Percentiles rank a stretch among this genome's conserved stretches.
phyloP scores from a whole-genome alignment of 1,139 yeast genomes.

The Geotrichum phurueaensis region DNA sequence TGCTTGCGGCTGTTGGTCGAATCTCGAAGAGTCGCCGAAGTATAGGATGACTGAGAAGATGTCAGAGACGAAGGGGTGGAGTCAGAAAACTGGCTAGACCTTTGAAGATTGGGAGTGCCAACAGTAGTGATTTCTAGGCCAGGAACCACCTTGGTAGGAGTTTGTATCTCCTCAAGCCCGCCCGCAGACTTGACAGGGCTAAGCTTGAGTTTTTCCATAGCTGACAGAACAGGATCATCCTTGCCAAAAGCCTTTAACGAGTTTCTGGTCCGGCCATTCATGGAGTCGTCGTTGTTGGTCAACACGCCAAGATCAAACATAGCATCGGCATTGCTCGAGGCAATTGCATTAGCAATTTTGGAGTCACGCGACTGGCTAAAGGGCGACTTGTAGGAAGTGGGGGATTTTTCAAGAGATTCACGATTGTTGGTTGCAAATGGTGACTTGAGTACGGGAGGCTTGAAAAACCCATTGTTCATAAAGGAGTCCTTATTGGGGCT shows the following conservation, averaged over 20 bases:
- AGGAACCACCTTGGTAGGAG: neutral
- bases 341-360: neutral
- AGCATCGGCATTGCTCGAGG: slow-evolving; percentile 21
- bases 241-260: slow-evolving; percentile 26
- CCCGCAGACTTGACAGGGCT: slow-evolving; percentile 12
- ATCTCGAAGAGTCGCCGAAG: slow-evolving; percentile 33
- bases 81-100: slow-evolving; percentile 1
- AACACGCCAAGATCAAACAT: slow-evolving; percentile 32
- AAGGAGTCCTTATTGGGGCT: slow-evolving; percentile 16
- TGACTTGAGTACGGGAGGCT: slow-evolving; percentile 2
- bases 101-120: neutral
- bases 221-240: slow-evolving; percentile 51
- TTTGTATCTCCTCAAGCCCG: neutral
- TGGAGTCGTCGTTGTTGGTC: slow-evolving; percentile 1
- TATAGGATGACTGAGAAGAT: slow-evolving; percentile 32
- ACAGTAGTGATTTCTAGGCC: neutral
- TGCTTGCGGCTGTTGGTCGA: slow-evolving; percentile 24
- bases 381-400: slow-evolving; percentile 7
- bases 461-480: slow-evolving; percentile 2
- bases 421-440: neutral
- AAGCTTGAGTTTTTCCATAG: slow-evolving; percentile 55
- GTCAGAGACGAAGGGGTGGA: slow-evolving; percentile 19
- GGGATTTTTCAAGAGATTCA: neutral
- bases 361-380: neutral
- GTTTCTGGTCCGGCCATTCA: slow-evolving; percentile 20